Percentiles rank a stretch among this genome's conserved stretches.
phyloP scores from a whole-genome alignment of 2,329 filamentous ascomycete genomes.

The Parascedosporium putredinis region DNA sequence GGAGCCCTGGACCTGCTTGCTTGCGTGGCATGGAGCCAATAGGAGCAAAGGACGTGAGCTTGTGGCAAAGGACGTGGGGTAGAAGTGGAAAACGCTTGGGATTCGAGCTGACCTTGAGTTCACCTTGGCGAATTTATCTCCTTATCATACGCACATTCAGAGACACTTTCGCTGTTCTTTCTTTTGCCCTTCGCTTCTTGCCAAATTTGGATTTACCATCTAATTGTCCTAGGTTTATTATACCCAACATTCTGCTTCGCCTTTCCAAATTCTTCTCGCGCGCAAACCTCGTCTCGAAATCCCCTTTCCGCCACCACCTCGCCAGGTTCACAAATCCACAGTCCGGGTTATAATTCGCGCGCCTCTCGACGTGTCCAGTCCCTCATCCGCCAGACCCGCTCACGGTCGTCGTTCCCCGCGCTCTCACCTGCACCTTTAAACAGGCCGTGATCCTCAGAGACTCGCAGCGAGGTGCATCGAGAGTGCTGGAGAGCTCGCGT shows the following conservation, averaged over 20 bases:
- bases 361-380: background rate
- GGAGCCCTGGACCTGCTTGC: background rate
- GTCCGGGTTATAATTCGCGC: background rate
- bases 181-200: background rate
- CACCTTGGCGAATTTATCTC: background rate
- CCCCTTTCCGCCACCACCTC: no score
- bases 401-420: background rate
- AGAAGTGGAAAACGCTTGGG: background rate
- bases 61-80: background rate
- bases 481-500: constrained; percentile 35
- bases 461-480: constrained; percentile 77
- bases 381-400: background rate
- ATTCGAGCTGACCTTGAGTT: background rate
- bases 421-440: constrained; percentile 62
- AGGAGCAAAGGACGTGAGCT: background rate
- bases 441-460: constrained; percentile 75
- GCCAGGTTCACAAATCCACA: no score
- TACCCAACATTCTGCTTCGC: no score
- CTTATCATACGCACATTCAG: background rate
- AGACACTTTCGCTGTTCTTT: background rate
- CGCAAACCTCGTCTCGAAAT: background rate
- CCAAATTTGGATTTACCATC: no score
- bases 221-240: no score
- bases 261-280: no score
- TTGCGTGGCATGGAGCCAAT: background rate